Percentiles rank a stretch among this genome's conserved stretches.
Conservation (phyloP, 768 basidiomycete species). For the Suillus americanus region DNA sequence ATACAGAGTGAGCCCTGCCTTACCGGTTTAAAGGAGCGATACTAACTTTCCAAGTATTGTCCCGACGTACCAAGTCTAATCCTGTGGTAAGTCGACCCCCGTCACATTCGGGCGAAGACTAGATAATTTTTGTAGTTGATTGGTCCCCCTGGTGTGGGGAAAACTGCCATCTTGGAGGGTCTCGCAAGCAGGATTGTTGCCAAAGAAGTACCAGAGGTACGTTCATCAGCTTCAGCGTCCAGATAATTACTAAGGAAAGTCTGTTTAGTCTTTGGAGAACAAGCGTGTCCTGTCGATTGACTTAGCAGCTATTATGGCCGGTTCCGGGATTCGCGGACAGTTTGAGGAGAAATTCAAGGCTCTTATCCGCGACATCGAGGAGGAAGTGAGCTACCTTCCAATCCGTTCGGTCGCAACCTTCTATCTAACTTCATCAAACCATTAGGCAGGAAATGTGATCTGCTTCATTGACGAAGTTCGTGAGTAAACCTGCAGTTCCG, state of each 20-base stretch:
- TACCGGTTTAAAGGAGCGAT: neutral
- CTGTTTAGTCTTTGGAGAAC: constrained; percentile 69
- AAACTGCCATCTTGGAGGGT: constrained; percentile 91
- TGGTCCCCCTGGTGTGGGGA: constrained; percentile 88
- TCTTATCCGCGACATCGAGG: constrained; percentile 86
- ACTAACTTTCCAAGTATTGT: constrained; percentile 55
- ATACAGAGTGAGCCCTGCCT: constrained; percentile 69
- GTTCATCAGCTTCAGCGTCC: constrained; percentile 11
- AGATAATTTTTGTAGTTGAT: constrained; percentile 50
- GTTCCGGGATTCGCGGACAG: constrained; percentile 88
- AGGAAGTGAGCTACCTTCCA: constrained; percentile 50
- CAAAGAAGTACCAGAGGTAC: constrained; percentile 88
- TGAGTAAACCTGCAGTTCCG: constrained; percentile 40
- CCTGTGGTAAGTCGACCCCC: constrained; percentile 60
- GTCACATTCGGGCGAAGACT: neutral
- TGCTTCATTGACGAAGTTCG: constrained; percentile 96
- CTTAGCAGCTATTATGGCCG: constrained; percentile 80
- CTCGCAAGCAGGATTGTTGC: constrained; percentile 84
- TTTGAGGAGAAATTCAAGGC: constrained; percentile 95
- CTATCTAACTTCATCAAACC: constrained; percentile 3
- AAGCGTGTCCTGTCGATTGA: constrained; percentile 90
- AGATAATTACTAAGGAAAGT: neutral
- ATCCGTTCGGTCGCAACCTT: constrained; percentile 22
- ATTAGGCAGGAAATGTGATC: constrained; percentile 71
- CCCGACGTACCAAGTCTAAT: constrained; percentile 88